phyloP scores from a whole-genome alignment of 2,329 filamentous ascomycete genomes.

The Reticulascus tulasneorum region DNA sequence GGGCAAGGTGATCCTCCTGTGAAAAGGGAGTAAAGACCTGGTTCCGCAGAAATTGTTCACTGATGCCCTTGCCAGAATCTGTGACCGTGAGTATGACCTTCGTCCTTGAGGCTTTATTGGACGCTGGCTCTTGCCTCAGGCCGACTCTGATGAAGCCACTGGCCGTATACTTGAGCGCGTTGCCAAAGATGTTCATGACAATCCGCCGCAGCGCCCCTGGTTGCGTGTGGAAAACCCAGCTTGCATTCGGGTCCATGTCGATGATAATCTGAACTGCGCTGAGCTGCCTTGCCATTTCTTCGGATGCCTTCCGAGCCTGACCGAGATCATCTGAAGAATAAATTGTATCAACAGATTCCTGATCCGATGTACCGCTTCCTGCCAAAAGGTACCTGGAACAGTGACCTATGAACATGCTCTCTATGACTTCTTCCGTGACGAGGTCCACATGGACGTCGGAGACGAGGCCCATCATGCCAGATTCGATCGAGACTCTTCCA shows the following conservation, averaged over 20 bases:
- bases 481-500: slow-evolving; percentile 9
- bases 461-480: slow-evolving; percentile 23
- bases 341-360: slow-evolving; percentile 14
- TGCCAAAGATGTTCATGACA: slow-evolving; percentile 52
- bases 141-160: slow-evolving; percentile 38
- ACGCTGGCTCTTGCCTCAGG: slow-evolving; percentile 18
- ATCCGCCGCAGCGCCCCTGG: slow-evolving; percentile 47
- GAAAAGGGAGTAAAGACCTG: slow-evolving; percentile 57
- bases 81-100: slow-evolving; percentile 40
- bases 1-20: slow-evolving; percentile 55
- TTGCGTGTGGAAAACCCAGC: slow-evolving; percentile 51
- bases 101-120: slow-evolving; percentile 14
- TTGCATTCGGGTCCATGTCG: slow-evolving; percentile 40
- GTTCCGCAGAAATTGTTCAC: slow-evolving; percentile 52
- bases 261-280: slow-evolving; percentile 36
- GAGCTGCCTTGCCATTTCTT: slow-evolving; percentile 17
- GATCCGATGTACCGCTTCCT: slow-evolving; percentile 14
- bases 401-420: slow-evolving; percentile 33
- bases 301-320: neutral
- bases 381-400: slow-evolving; percentile 27
- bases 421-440: slow-evolving; percentile 34
- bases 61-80: slow-evolving; percentile 62
- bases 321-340: slow-evolving; percentile 8
- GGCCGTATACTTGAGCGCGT: slow-evolving; percentile 50
- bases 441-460: slow-evolving; percentile 28